Conservation (phyloP, 2,329 filamentous ascomycete genomes). For the Tolypocladium paradoxum region DNA sequence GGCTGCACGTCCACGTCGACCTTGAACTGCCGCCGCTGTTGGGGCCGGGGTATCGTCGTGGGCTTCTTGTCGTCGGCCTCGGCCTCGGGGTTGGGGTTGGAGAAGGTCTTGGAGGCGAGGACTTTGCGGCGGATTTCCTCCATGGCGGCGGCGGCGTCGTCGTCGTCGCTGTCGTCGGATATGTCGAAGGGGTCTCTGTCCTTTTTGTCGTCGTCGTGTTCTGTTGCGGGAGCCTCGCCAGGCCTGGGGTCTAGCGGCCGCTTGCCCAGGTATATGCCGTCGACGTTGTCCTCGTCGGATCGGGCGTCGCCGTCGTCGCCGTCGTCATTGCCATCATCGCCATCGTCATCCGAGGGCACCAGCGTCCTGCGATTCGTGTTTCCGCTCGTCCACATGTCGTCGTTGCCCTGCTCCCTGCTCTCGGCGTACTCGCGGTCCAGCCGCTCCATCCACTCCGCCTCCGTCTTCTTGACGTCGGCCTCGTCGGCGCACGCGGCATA, state of each 20-base stretch:
- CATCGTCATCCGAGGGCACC: constrained; percentile 37
- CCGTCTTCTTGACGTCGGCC: constrained; percentile 69
- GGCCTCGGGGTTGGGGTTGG: constrained; percentile 38
- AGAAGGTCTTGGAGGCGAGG: constrained; percentile 83
- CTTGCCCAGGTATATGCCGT: constrained; percentile 52
- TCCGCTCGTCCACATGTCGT: constrained; percentile 82
- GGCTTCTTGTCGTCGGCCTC: constrained; percentile 31
- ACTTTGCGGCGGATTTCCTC: constrained; percentile 82
- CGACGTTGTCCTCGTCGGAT: constrained; percentile 31
- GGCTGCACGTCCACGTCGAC: constrained; percentile 47
- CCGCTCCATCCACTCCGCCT: constrained; percentile 80
- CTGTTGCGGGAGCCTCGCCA: constrained; percentile 2
- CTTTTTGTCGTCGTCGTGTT: constrained; percentile 20
- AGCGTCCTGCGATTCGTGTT: constrained; percentile 65
- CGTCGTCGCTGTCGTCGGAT: constrained; percentile 72
- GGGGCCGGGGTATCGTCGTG: constrained; percentile 51
- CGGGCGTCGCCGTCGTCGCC: constrained; percentile 28
- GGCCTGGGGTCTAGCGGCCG: constrained; percentile 22
- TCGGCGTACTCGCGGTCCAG: constrained; percentile 84
- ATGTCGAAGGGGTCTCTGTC: constrained; percentile 61
- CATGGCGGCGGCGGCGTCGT: constrained; percentile 56
- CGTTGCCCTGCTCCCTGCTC: constrained; percentile 57
- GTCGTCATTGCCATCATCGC: constrained; percentile 36
- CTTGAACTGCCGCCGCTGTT: constrained; percentile 30
- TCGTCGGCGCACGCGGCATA: constrained; percentile 81